phyloP scores from a whole-genome alignment of 2,329 filamentous ascomycete genomes.

The Dothidotthia symphoricarpi region DNA sequence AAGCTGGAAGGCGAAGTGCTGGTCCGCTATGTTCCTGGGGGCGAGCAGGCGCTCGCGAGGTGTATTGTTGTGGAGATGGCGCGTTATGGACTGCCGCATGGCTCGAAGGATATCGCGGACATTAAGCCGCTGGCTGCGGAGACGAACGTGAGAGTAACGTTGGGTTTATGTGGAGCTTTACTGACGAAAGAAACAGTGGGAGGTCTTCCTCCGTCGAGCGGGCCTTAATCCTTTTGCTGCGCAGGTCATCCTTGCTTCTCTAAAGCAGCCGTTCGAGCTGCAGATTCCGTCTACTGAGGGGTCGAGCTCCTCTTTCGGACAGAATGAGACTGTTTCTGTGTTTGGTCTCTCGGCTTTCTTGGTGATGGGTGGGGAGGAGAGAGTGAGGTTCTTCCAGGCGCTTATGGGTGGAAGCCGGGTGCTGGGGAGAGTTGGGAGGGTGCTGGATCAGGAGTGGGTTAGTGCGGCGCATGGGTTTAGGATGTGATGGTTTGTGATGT shows the following conservation, averaged over 20 bases:
- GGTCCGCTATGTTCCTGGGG: constrained; percentile 43
- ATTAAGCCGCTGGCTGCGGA: constrained; percentile 55
- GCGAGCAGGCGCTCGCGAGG: constrained; percentile 41
- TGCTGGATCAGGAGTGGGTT: constrained; percentile 54
- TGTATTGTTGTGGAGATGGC: constrained; percentile 35
- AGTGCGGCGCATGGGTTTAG: constrained; percentile 38
- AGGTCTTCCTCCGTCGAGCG: constrained; percentile 62
- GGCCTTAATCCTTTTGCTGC: constrained; percentile 73
- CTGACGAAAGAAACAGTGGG: constrained; percentile 50
- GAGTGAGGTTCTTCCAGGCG: constrained; percentile 51
- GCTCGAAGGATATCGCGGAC: constrained; percentile 28
- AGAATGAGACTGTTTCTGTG: constrained; percentile 7
- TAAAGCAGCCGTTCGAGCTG: constrained; percentile 21
- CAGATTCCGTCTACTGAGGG: constrained; percentile 5
- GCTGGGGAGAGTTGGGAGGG: constrained; percentile 51
- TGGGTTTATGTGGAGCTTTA: neutral
- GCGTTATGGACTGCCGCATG: constrained; percentile 35
- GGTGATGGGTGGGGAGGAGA: constrained; percentile 54
- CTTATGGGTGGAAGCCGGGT: constrained; percentile 57
- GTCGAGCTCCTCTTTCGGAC: constrained; percentile 1
- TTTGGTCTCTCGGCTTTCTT: constrained; percentile 57
- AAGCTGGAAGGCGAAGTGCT: constrained; percentile 42
- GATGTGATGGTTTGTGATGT: constrained; percentile 7
- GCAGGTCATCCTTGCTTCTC: constrained; percentile 57
- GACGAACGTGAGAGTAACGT: constrained; percentile 44